Conservation (phyloP, 306 rosid species). For the Acmispon strigosus region DNA sequence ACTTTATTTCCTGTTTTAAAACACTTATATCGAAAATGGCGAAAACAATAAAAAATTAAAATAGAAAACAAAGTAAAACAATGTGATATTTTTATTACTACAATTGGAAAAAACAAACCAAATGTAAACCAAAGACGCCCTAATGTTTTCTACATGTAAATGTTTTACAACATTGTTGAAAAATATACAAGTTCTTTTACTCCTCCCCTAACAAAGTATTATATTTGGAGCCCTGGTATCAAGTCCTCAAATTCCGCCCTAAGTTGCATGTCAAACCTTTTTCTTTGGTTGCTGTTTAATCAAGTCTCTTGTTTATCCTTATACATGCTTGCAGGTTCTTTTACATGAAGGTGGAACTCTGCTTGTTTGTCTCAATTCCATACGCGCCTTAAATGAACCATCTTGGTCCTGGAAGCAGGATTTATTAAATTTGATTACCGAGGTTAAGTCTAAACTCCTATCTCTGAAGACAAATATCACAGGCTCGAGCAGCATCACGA, state of each 20-base stretch:
- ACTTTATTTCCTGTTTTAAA: too few species aligned
- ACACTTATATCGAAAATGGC: too few species aligned
- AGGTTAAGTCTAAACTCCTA: conserved; percentile 40
- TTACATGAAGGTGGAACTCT: conserved; percentile 97
- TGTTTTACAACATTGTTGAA: neutral
- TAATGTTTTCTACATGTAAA: too few species aligned
- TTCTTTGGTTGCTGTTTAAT: neutral
- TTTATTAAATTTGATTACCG: conserved; percentile 24
- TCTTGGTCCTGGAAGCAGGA: conserved; percentile 89
- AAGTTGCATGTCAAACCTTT: neutral
- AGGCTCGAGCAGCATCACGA: conserved; percentile 26
- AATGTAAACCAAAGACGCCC: too few species aligned
- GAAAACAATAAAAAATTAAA: too few species aligned
- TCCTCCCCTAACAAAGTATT: neutral
- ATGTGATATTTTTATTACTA: too few species aligned
- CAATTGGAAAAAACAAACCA: too few species aligned
- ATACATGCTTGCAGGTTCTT: conserved; percentile 69
- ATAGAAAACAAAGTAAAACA: too few species aligned
- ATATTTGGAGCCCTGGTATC: neutral
- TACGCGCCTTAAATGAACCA: conserved; percentile 79
- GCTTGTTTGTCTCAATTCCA: conserved; percentile 87
- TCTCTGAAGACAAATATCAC: conserved; percentile 16
- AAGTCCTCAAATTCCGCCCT: neutral
- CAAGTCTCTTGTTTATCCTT: neutral
- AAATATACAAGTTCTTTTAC: neutral